Conservation (phyloP, 164 flowering plant genomes). For the Taxillus chinensis region DNA sequence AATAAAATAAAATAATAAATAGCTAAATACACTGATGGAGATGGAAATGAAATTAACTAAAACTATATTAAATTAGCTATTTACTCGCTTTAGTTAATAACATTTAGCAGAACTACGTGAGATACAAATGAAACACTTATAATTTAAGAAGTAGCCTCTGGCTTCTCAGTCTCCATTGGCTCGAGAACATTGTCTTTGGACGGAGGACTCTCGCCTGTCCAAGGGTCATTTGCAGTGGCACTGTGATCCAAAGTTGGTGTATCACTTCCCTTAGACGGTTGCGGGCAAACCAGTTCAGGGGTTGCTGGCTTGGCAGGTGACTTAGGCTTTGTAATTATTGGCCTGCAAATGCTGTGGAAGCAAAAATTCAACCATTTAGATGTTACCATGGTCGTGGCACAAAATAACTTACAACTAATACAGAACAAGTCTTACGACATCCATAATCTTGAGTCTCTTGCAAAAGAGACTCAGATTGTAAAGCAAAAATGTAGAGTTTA, state of each 20-base stretch:
- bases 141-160: constrained; percentile 13
- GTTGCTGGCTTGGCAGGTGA: constrained; percentile 59
- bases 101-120: constrained; percentile 64
- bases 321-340: constrained; percentile 74
- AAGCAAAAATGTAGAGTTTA: too few relatives aligned
- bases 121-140: background rate
- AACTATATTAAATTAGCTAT: too few relatives aligned
- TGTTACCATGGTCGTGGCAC: background rate
- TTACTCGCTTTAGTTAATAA: constrained; percentile 61
- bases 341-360: constrained; percentile 61
- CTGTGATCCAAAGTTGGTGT: constrained; percentile 17
- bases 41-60: too few relatives aligned
- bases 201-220: constrained; percentile 8
- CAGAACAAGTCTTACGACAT: too few relatives aligned
- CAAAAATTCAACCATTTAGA: background rate
- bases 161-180: constrained; percentile 67
- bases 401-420: too few relatives aligned
- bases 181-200: constrained; percentile 30
- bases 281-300: constrained; percentile 32
- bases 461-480: too few relatives aligned
- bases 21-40: too few relatives aligned
- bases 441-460: too few relatives aligned
- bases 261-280: constrained; percentile 35
- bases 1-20: too few relatives aligned
- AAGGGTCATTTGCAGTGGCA: background rate